These are phyloP conservation scores for Neofusicoccum cordaticola DNA, from an alignment of 2,329 filamentous ascomycete genomes.

Conservation along the genomic window DNA sequence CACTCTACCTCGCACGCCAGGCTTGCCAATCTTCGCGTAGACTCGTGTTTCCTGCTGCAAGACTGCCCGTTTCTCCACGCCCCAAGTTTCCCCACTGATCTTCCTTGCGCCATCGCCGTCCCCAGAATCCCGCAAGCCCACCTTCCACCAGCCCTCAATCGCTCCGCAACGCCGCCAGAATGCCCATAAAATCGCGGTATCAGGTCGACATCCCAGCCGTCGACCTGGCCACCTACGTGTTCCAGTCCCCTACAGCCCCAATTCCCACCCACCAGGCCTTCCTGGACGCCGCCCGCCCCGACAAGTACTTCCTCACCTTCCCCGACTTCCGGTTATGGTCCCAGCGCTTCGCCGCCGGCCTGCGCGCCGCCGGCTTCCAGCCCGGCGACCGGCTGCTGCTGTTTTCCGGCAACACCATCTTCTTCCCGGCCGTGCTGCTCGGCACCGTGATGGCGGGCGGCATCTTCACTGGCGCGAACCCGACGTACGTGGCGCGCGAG, in stretches of 20 bases:
- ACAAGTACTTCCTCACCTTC: conserved; percentile 64
- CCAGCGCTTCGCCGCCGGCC: conserved; percentile 68
- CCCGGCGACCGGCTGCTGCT: conserved; percentile 69
- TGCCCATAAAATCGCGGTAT: conserved; percentile 55
- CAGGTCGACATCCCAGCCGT: conserved; percentile 45
- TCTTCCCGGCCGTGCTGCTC: conserved; percentile 68
- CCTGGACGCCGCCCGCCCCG: conserved; percentile 65
- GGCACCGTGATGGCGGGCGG: conserved; percentile 75
- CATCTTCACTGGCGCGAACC: conserved; percentile 74
- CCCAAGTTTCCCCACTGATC: not conserved
- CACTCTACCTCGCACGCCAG: not conserved
- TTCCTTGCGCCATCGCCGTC: not conserved
- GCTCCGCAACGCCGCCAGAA: conserved; percentile 26
- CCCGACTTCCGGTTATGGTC: conserved; percentile 66
- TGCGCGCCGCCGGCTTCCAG: conserved; percentile 62
- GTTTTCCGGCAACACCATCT: conserved; percentile 71
- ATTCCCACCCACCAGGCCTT: conserved; percentile 50
- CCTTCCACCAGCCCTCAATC: not conserved
- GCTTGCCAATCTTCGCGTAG: not conserved
- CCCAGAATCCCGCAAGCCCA: not conserved
- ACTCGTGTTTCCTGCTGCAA: not conserved
- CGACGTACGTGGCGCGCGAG: conserved; percentile 66
- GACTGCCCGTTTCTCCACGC: not conserved
- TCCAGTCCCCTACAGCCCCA: conserved; percentile 48
- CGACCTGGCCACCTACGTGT: conserved; percentile 48